A percentile compares a stretch with the other conserved stretches of the same genome.
phyloP scores from a whole-genome alignment of 2,329 filamentous ascomycete species.

The Curvularia lunata region DNA sequence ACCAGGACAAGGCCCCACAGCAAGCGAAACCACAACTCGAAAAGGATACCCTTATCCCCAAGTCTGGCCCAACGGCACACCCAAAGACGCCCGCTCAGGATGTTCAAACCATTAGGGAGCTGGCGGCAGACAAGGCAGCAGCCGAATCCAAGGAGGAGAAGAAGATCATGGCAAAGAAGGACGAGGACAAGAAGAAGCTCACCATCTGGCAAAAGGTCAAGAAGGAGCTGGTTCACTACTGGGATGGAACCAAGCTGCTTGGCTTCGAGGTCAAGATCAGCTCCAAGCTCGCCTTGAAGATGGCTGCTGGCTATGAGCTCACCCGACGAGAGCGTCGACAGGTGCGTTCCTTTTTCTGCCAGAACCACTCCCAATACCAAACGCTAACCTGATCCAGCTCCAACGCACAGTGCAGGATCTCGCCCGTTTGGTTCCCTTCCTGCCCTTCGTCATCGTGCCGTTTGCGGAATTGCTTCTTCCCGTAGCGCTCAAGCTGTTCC shows the following conservation, averaged over 20 bases:
- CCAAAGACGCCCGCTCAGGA: slow-evolving; percentile 58
- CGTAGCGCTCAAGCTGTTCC: slow-evolving; percentile 91
- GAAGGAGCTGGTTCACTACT: slow-evolving; percentile 92
- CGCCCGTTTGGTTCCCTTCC: slow-evolving; percentile 90
- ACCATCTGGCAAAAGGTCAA: slow-evolving; percentile 92
- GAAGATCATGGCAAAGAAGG: slow-evolving; percentile 65
- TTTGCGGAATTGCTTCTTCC: slow-evolving; percentile 94
- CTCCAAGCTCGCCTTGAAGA: slow-evolving; percentile 87
- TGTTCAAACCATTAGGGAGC: slow-evolving; percentile 63
- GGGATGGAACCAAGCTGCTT: slow-evolving; percentile 96
- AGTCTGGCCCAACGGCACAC: slow-evolving; percentile 50
- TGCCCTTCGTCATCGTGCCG: slow-evolving; percentile 94
- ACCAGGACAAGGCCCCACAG: slow-evolving; percentile 39
- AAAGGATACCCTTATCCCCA: slow-evolving; percentile 45
- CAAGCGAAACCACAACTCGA: slow-evolving; percentile 32
- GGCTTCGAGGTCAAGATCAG: slow-evolving; percentile 93
- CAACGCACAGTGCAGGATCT: slow-evolving; percentile 93
- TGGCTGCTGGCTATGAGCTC: slow-evolving; percentile 97
- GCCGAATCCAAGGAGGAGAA: slow-evolving; percentile 58
- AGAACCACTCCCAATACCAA: neutral
- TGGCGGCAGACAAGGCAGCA: slow-evolving; percentile 66
- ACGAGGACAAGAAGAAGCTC: slow-evolving; percentile 78
- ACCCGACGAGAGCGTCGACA: slow-evolving; percentile 92
- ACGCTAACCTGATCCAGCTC: slow-evolving; percentile 57
- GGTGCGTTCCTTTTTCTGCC: slow-evolving; percentile 45